phyloP scores from a whole-genome alignment of 345 rosid genomes.

The Dipteronia dyeriana region DNA sequence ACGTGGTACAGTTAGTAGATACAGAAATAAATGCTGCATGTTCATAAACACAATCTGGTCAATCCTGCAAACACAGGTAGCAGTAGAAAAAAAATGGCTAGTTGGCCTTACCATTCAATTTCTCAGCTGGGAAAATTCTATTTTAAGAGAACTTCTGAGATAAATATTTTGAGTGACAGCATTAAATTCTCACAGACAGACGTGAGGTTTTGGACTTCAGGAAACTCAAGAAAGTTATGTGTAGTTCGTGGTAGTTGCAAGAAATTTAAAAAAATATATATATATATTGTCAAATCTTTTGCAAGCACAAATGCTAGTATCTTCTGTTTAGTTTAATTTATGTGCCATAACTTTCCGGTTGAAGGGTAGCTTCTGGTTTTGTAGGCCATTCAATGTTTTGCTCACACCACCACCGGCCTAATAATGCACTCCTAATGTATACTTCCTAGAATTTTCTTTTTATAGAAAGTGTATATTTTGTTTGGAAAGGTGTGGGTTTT shows the following conservation, averaged over 20 bases:
- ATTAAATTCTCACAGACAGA: conserved; percentile 1
- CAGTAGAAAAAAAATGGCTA: background rate
- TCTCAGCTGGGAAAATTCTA: background rate
- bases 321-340: too few species aligned
- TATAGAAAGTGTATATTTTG: background rate
- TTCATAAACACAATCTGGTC: background rate
- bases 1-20: background rate
- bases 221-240: background rate
- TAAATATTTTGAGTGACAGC: background rate
- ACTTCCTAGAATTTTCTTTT: background rate
- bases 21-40: conserved; percentile 4
- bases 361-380: conserved; percentile 5
- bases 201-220: background rate
- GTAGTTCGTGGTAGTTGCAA: background rate
- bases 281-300: too few species aligned
- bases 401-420: background rate
- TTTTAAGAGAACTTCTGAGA: background rate
- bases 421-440: too few species aligned
- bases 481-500: too few species aligned
- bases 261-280: background rate
- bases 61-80: background rate
- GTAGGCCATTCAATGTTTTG: conserved; percentile 11
- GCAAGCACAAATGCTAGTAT: background rate
- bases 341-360: background rate
- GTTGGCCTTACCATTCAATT: background rate